Base-by-base conservation (phyloP, 805 yeast species). In the Myxozyma kluyveri region DNA sequence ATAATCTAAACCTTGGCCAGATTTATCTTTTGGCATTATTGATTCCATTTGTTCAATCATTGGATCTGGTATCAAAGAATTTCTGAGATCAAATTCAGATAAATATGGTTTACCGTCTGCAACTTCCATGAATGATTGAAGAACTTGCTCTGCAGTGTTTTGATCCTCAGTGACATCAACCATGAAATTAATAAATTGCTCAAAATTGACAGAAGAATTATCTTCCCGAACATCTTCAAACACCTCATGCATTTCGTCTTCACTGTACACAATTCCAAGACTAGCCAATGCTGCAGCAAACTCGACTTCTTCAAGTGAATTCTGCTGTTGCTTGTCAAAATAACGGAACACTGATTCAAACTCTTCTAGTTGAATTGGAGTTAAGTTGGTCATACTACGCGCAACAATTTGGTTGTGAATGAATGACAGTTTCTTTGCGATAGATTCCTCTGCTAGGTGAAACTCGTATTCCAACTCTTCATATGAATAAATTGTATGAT, bases 271-370 rank as follows among this genome's bases (percentile, higher is more conserved):
- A 1, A 73, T 68, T 21, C 77, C 77, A 22, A 76, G 62, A 37
- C 71, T 64, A n/a, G 69, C 69, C 52, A 77, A 61, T 2, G 78
- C 75, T 0, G 70, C 71, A 2, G 68, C 63, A 53, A 77, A 78
- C 60, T 77, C 81, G 9, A 54, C 44, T 49, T 72, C 72, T 31
- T 68, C 67, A 47, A 77, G 63, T 32, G 68, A 64, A 35, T 69
- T 68, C 49, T 71, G 71, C 42, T 65, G 65, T 1, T 70, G 68
- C 29, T 62, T 65, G 53, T 69, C 73, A 52, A 72, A 72, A 51
- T 69, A 71, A 9, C 75, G 62, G 54, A 78, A 77, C 14, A 75
- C 70, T 3, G 72, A 61, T 54, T 74, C 77, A 57, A 73, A 73
- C 48, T 75, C 77, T 40, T 70, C 75, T 19, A 71, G 55, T 46